Evolutionary conservation across 1,284 basidiomycete species (phyloP).

Genomic region (Wallemia mellicola): DNA sequence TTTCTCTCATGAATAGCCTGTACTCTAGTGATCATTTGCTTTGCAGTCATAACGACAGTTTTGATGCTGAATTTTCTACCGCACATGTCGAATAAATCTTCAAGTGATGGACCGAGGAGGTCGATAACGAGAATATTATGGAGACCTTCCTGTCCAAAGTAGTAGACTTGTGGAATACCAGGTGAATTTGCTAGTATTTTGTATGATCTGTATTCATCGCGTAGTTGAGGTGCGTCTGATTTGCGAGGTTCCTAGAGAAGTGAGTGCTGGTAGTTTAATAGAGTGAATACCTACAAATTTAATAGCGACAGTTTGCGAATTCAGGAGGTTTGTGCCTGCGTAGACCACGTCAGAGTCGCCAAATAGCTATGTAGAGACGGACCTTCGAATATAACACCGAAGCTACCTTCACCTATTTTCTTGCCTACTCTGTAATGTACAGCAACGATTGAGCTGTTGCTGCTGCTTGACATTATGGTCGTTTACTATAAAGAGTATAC

Average conservation of each 20-base stretch:
- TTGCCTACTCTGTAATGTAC: slow-evolving; percentile 30
- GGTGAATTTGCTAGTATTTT: slow-evolving; percentile 80
- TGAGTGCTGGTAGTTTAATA: neutral
- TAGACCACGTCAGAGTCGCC: neutral
- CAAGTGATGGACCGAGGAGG: slow-evolving; percentile 65
- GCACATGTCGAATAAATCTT: slow-evolving; percentile 91
- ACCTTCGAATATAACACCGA: slow-evolving; percentile 94
- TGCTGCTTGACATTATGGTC: neutral
- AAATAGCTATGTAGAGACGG: slow-evolving; percentile 7
- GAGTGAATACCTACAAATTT: slow-evolving; percentile 47
- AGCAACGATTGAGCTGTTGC: neutral
- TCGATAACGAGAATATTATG: slow-evolving; percentile 94
- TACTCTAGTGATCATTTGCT: slow-evolving; percentile 79
- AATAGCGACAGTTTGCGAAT: slow-evolving; percentile 85
- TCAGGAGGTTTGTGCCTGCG: slow-evolving; percentile 68
- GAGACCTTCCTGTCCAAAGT: slow-evolving; percentile 89
- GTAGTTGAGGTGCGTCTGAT: slow-evolving; percentile 77
- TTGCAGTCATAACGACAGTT: slow-evolving; percentile 85
- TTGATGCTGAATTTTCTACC: slow-evolving; percentile 77
- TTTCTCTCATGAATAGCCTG: slow-evolving; percentile 93
- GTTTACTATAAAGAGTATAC: neutral
- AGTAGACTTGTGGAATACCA: slow-evolving; percentile 82
- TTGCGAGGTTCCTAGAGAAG: slow-evolving; percentile 55
- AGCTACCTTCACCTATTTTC: slow-evolving; percentile 44
- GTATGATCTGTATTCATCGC: slow-evolving; percentile 90